Conservation (phyloP, 2,329 filamentous ascomycete species). For the Nemania diffusa region DNA sequence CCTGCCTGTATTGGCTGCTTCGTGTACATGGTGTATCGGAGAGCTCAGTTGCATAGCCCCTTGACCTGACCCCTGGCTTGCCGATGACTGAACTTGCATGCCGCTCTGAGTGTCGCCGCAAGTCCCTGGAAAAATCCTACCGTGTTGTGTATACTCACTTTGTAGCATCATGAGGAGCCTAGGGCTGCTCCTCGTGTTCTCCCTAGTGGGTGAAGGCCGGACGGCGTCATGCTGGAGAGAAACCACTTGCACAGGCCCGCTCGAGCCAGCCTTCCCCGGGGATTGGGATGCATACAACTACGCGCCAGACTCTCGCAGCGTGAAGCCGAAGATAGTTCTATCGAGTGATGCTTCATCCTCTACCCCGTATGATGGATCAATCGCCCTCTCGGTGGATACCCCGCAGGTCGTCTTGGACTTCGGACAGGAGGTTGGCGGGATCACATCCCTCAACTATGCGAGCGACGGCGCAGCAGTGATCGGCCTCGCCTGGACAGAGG, state of each 20-base stretch:
- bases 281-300: slow-evolving; percentile 24
- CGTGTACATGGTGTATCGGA: background rate
- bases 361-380: slow-evolving; percentile 2
- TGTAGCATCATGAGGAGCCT: background rate
- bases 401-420: slow-evolving; percentile 63
- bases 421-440: slow-evolving; percentile 66
- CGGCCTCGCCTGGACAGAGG: slow-evolving; percentile 60
- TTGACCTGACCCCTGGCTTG: background rate
- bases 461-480: slow-evolving; percentile 52
- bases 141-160: background rate
- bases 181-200: background rate
- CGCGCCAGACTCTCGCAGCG: slow-evolving; percentile 19
- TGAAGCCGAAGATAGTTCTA: slow-evolving; percentile 12
- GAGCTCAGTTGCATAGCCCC: background rate
- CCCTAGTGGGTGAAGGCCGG: background rate
- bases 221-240: slow-evolving; percentile 26
- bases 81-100: background rate
- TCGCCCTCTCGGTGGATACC: background rate
- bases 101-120: background rate
- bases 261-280: slow-evolving; percentile 23
- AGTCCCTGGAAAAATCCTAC: background rate
- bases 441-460: slow-evolving; percentile 62
- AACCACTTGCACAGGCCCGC: slow-evolving; percentile 18
- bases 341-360: background rate
- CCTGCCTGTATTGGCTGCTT: background rate